phyloP scores from a whole-genome alignment of 176 grass and related monocot species.

The Zoysia japonica region DNA sequence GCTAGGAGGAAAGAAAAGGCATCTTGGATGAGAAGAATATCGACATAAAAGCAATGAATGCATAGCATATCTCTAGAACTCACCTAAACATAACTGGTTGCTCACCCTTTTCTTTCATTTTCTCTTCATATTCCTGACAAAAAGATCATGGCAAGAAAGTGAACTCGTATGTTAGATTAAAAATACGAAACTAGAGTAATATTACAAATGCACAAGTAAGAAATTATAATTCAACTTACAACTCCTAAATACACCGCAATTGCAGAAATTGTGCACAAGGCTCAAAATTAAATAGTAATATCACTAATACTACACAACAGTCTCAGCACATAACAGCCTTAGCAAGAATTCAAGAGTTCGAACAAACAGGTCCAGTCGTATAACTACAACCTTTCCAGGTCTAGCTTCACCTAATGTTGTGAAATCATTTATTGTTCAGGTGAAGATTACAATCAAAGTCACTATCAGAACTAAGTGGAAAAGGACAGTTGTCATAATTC shows the following conservation, averaged over 20 bases:
- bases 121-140: constrained; percentile 90
- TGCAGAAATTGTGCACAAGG: not conserved
- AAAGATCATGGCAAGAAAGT: constrained; percentile 37
- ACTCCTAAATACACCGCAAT: constrained; percentile 17
- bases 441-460: not conserved
- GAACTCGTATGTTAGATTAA: constrained; percentile 3
- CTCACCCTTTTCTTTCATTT: constrained; percentile 97
- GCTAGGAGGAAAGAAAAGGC: constrained; percentile 43
- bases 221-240: constrained; percentile 34
- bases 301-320: not conserved
- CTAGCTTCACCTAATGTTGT: not conserved
- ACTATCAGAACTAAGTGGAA: constrained; percentile 4
- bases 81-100: constrained; percentile 96
- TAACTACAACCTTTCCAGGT: not conserved
- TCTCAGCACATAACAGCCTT: not conserved
- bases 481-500: not conserved
- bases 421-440: not conserved
- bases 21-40: constrained; percentile 23
- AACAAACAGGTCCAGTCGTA: constrained; percentile 16
- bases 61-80: constrained; percentile 34
- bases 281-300: not conserved
- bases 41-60: constrained; percentile 37
- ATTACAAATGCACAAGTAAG: constrained; percentile 6
- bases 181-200: not conserved
- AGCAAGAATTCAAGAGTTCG: constrained; percentile 5